Evolutionary conservation across 305 asterid species (phyloP), one percentile per base, ranked within the genome.

Genomic region (Fraxinus platypoda): DNA sequence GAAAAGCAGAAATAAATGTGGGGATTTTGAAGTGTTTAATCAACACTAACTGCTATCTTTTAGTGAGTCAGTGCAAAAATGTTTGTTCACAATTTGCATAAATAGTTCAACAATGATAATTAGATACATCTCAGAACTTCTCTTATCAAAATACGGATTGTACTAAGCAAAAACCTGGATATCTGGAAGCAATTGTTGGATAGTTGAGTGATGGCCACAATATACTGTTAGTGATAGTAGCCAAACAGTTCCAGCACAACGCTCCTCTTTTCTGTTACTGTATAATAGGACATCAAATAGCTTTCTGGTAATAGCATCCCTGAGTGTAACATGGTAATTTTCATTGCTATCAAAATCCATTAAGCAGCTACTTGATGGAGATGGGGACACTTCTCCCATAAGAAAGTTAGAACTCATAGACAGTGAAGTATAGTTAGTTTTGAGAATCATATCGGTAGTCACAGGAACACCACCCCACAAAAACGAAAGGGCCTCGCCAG

Each of bases 231-330:
- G 95, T 81, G 98, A 97, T 80, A 97, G 84, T 74, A 97, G 87
- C 99, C 99, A 97, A 80, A 97, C 99, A 83, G 99, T 92, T 83
- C 99, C 99, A 88, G 98, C 92, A 87, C 98, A 97, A 35, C 98
- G 98, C 90, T 97, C 99, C 84, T 97, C 98, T 84, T 97, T 97
- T 88, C 95, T 91, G 89, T 83, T 97, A 88, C 99, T 97, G 84
- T 91, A 97, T 81, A 97, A 86, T 64, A 97, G 95, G 86, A 80
- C 94, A 84, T 93, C 98, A 89, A 97, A 97, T 66, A 97, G 90
- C 92, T 97, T 94, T 87, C 96, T 93, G 33, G 94, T 88, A 84
- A 97, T 89, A 77, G 93, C 87, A 88, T 94, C 97, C 90, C 97
- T 91, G 85, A 92, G 96, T 78, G 89, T 88, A 82, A 84, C 87